Base-by-base conservation (phyloP, 441 rosid genomes). In the Manihot esculenta region DNA sequence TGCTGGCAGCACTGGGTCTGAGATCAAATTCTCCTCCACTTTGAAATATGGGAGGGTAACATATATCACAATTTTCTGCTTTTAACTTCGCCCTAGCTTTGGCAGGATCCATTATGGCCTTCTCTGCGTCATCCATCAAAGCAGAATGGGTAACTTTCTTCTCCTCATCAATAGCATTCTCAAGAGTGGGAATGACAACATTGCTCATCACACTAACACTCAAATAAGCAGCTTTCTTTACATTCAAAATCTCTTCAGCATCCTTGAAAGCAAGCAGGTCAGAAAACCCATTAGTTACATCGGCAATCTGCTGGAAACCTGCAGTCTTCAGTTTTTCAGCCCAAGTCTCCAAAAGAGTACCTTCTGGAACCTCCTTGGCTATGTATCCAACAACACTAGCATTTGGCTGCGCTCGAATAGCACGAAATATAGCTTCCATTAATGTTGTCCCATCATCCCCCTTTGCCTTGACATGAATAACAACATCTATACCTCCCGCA, bases 11-110 rank as follows among this genome's bases (percentile, higher is more conserved):
- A 67, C 91, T 91, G 23, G 96, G 96, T 72, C 82, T 89, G 18
- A 94, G 89, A 83, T 91, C 94, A 81, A 88, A 91, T 71, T 78
- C 76, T 15, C 97, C 97, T 62, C 97, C 97, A 68, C 98, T 94
- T 70, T 94, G 98, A 74, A 94, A 94, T 49, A 94, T 94, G 0
- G 98, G 98, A 64, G 95, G 96, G 70, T 89, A 94, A 70, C 98
- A 94, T 62, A 94, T 91, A 76, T 91, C 98, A 73, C 90, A 89
- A 72, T 90, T 86, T 49, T 86, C 96, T 20, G 90, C 84, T 84
- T 70, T 91, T 70, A 93, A 78, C 86, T 91, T 91, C 58, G 85
- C 93, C 76, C 85, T 81, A 58, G 90, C 91, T 68, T 75, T 87
- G 10, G 91, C 74, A 18, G 98, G 98, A 56, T 94, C 94, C 74